Percentiles rank a stretch among this genome's conserved stretches.
phyloP scores from a whole-genome alignment of 2,329 filamentous ascomycete genomes.

The Hawksworthiomyces lignivorus region DNA sequence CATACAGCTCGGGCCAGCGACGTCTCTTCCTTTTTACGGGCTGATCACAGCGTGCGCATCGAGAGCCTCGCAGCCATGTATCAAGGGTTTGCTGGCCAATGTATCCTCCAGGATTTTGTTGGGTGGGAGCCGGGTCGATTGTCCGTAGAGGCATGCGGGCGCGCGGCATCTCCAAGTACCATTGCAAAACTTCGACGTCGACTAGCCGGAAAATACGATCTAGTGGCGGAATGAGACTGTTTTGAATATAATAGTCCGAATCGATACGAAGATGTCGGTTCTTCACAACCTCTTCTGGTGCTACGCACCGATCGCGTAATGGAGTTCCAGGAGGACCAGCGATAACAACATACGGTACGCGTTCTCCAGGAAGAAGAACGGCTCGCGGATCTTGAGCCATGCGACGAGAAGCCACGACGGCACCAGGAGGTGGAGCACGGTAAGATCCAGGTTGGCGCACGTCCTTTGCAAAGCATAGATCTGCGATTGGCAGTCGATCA shows the following conservation, averaged over 20 bases:
- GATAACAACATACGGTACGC: conserved; percentile 89
- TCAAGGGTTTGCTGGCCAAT: conserved; percentile 68
- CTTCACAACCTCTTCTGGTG: conserved; percentile 69
- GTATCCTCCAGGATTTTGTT: conserved; percentile 15
- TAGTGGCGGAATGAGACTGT: conserved; percentile 89
- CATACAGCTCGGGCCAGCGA: background rate
- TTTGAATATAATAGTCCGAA: conserved; percentile 92
- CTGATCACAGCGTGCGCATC: conserved; percentile 68
- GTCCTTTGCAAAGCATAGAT: conserved; percentile 88
- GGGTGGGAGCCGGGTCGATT: conserved; percentile 33
- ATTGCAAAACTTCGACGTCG: conserved; percentile 79
- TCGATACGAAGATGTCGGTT: conserved; percentile 73
- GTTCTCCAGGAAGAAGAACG: conserved; percentile 91
- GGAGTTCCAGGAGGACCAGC: conserved; percentile 79
- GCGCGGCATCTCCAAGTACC: conserved; percentile 96
- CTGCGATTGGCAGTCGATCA: conserved; percentile 79
- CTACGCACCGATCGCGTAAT: conserved; percentile 82
- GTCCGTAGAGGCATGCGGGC: conserved; percentile 52
- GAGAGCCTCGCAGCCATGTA: conserved; percentile 76
- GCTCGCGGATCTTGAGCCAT: conserved; percentile 82
- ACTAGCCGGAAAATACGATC: conserved; percentile 92
- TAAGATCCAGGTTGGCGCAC: conserved; percentile 79
- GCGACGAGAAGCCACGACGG: conserved; percentile 74
- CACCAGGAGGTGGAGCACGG: conserved; percentile 75
- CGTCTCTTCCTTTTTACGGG: conserved; percentile 32